Base-by-base conservation (phyloP, 2,329 filamentous ascomycete species). In the Parascedosporium putredinis region DNA sequence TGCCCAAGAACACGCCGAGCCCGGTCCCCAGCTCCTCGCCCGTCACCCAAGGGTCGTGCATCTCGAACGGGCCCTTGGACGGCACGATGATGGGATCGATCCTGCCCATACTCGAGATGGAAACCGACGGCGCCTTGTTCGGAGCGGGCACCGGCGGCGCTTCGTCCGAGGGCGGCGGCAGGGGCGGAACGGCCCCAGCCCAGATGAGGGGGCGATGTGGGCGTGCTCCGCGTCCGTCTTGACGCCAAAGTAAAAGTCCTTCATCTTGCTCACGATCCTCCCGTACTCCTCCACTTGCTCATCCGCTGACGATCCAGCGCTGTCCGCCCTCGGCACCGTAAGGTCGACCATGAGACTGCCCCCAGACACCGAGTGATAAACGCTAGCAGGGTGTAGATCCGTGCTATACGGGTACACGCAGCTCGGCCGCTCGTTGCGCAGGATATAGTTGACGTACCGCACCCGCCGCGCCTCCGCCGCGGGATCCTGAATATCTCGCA, bases 1-100 rank as follows among this genome's bases (percentile, higher is more conserved):
- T 70, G 0, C 64, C 67, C 16, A 72, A 52, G 33, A 68, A 72
- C n/a, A 72, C n/a, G 0, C 57, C 65, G 12, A 65, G 16, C 0
- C 63, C 61, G 23, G 56, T 71, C 0, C 67, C 60, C 2, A 72
- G 56, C 50, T 72, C 69, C 50, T 73, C 70, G 0, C 69, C 69
- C 0, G 68, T 70, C 0, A 71, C 68, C 69, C 70, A 72, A 1
- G 68, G 67, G 10, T 66, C 54, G 2, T 59, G 45, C 0, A 65
- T 52, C 9, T 60, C 56, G 1, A 71, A 57, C 0, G 34, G 22
- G 0, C 62, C 64, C 2, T 55, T 54, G 2, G 51, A 53, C 1
- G 58, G 58, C 0, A 49, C 25, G 1, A 72, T 58, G 0, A 69
- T 58, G 7, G 54, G 50, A 20, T 72, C 68, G 2, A 70, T 52